Base-by-base conservation (phyloP, 2,329 filamentous ascomycete genomes). In the Sporothrix brunneoviolacea region DNA sequence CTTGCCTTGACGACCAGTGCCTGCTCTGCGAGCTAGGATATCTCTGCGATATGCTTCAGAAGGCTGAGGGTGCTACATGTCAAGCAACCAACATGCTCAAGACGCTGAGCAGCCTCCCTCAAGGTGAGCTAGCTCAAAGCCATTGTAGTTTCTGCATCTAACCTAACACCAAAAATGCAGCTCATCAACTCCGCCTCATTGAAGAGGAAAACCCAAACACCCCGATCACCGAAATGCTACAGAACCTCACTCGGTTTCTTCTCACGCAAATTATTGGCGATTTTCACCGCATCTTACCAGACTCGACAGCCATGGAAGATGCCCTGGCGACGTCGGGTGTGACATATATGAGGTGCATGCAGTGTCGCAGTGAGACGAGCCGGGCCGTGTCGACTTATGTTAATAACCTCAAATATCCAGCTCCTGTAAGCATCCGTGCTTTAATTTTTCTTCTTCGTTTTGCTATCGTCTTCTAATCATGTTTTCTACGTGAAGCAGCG, bases 31-130 rank as follows among this genome's bases (percentile, higher is more conserved):
- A 98, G 67, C 75, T 98, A 57, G 93, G 93, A 1, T 98, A 93
- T 64, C 73, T 98, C 9, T 94, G 95, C 60, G 94, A 98, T 63
- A 98, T 98, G 93, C 77, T 98, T 21, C 87, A 97, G 60, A 98
- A 97, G 65, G 93, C 93, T 2, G 86, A 86, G 55, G 91, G 91
- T 0, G 86, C 91, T 51, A 95, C 94, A 53, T 98, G 93, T 59
- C 93, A 98, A 64, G 93, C 93, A 13, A 95, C 91, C 0, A 98
- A 98, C 62, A 79, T 98, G 55, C 72, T 97, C 28, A 95, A 93
- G 65, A 88, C 90, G 0, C 83, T 98, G 52, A 91, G 88, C 64
- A 85, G 83, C 57, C 84, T 90, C 55, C 83, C 88, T 2, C 87
- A 91, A 71, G n/a, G n/a, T n/a, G n/a, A n/a, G n/a, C n/a, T n/a